Conservation (phyloP, 208 protist species). For the Leishmania aethiopica region DNA sequence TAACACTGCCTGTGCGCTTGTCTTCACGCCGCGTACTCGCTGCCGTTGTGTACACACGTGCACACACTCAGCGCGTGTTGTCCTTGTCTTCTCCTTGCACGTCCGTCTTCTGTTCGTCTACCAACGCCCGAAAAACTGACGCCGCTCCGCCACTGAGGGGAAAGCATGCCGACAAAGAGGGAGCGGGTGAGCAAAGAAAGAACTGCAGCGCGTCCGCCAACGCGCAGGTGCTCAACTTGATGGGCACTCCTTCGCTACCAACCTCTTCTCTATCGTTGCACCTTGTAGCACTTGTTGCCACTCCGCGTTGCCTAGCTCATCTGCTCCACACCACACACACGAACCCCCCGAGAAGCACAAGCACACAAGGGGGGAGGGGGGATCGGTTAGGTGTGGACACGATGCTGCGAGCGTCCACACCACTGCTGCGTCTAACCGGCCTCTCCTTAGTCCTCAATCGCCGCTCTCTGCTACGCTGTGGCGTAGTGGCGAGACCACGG, state of each 20-base stretch:
- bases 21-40: background rate
- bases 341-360: background rate
- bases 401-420: conserved; percentile 4
- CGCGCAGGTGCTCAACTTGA: background rate
- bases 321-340: background rate
- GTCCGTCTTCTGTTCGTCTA: background rate
- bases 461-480: background rate
- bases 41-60: background rate
- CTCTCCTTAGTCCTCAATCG: background rate
- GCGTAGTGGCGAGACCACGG: background rate
- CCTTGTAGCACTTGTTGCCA: background rate
- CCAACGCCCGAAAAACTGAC: background rate
- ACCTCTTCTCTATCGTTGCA: background rate
- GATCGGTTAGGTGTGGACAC: background rate
- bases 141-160: background rate
- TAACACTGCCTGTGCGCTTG: background rate
- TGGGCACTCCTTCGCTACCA: background rate
- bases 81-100: too few species aligned
- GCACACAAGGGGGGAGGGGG: too few species aligned
- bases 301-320: background rate
- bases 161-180: background rate
- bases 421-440: background rate
- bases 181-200: background rate
- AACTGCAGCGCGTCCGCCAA: background rate
- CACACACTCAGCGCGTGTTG: background rate